Evolutionary conservation across 176 grass and related monocot species (phyloP).

Genomic region (Saccharum spontaneum): DNA sequence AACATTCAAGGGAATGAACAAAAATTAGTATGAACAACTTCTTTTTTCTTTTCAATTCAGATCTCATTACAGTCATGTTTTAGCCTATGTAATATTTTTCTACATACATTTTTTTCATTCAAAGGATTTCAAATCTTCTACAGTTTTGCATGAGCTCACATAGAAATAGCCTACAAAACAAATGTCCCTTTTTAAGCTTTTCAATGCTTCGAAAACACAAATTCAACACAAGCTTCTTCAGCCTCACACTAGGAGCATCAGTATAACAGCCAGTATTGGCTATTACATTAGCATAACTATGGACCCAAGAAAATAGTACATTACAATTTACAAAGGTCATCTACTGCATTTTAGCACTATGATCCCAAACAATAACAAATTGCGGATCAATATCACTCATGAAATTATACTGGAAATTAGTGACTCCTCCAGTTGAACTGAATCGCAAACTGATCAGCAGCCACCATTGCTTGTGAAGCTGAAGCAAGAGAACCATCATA

Average conservation of each 20-base stretch:
- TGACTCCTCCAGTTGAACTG: slow-evolving; percentile 61
- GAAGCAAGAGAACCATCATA: slow-evolving; percentile 87
- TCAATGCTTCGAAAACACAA: neutral
- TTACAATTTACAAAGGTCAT: neutral
- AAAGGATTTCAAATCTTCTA: neutral
- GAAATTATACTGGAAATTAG: slow-evolving; percentile 34
- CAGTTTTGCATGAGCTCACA: neutral
- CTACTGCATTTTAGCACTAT: neutral
- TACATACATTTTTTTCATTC: neutral
- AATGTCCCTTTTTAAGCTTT: neutral
- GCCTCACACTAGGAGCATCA: neutral
- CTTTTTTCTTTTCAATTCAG: neutral
- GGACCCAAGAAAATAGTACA: neutral
- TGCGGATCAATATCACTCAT: neutral
- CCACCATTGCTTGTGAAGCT: slow-evolving; percentile 77
- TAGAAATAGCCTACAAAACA: neutral
- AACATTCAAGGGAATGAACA: neutral
- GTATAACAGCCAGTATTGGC: neutral
- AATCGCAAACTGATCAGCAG: slow-evolving; percentile 73
- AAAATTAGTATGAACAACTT: neutral
- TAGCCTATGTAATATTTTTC: neutral
- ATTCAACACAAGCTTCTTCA: neutral
- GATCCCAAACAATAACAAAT: neutral
- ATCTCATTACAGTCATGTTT: neutral
- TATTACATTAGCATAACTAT: neutral